Evolutionary conservation across 768 basidiomycete genomes (phyloP), one percentile per base, ranked within the genome.

Genomic region (Hericium erinaceus): DNA sequence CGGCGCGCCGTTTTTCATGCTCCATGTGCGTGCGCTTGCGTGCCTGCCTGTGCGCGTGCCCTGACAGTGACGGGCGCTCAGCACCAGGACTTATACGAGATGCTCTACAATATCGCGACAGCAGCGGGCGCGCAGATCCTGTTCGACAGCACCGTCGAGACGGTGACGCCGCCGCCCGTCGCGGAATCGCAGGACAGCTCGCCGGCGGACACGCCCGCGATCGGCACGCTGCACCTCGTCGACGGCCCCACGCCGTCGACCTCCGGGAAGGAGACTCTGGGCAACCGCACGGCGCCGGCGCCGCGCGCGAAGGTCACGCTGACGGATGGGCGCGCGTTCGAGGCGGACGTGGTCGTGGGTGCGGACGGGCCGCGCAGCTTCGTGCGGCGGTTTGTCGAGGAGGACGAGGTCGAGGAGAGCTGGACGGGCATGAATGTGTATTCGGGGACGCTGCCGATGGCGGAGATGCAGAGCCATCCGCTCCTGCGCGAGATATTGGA

Each of bases 341-440:
- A 58, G 39, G 55, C 62, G 40, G 63, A 64, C 46, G 41, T 64
- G 24, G 52, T 64, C 39, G 49, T 64, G n/a, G 63, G 63, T 15
- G 63, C 63, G 39, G 63, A 64, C 46, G 63, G 63, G 15, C 61
- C 55, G 16, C 39, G 46, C 52, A 63, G 62, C 26, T 48, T 52
- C 26, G 55, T 63, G 7, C 60, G 62, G 39, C 38, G 22, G 11
- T 57, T 39, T 15, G 15, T 63, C 37, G 40, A 57, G 24, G 52
- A n/a, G 55, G 40, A 51, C n/a, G 50, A 2, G 11, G 15, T 57
- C 0, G 48, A 58, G n/a, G 56, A 62, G 5, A 33, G 13, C 52
- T 12, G 11, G 40, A 58, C 60, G 16, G 55, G 52, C 4, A 63
- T 54, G 11, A 4, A 57, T 37, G 57, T 51, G 39, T 51, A 61